Evolutionary conservation across 139 green algal species (phyloP).

Genomic region (Zygnema cylindricum): DNA sequence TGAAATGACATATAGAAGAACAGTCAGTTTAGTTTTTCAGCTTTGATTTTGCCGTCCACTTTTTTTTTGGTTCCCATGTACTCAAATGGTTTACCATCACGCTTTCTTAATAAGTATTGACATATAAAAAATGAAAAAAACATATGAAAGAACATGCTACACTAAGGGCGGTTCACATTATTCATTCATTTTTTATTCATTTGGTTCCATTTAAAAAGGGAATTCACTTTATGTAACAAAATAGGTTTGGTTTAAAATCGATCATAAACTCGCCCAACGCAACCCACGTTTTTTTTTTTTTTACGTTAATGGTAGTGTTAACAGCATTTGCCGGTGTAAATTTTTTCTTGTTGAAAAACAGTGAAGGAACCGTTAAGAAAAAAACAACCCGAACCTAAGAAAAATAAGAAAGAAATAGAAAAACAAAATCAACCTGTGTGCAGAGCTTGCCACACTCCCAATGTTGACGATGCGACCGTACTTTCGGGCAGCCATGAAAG

Average conservation of each 20-base stretch:
- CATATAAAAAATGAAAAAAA: too few relatives aligned
- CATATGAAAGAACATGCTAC: too few relatives aligned
- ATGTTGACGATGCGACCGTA: constrained; percentile 21
- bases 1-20: too few relatives aligned
- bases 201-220: too few relatives aligned
- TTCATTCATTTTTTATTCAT: too few relatives aligned
- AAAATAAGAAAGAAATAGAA: background rate
- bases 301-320: background rate
- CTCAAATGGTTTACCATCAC: too few relatives aligned
- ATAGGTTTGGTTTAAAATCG: background rate
- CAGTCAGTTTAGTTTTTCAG: too few relatives aligned
- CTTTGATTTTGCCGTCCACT: too few relatives aligned
- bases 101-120: too few relatives aligned
- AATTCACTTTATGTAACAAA: too few relatives aligned
- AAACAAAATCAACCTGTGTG: background rate
- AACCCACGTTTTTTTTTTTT: background rate
- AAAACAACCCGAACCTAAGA: background rate
- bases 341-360: background rate
- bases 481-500: constrained; percentile 3
- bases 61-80: too few relatives aligned
- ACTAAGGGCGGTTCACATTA: too few relatives aligned
- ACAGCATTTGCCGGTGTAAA: background rate
- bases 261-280: background rate
- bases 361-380: background rate
- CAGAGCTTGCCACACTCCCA: background rate